A percentile compares a stretch with the other conserved stretches of the same genome.
Evolutionary conservation across 202 grass and related monocot species (phyloP).

Genomic region (Sporobolus alterniflorus): DNA sequence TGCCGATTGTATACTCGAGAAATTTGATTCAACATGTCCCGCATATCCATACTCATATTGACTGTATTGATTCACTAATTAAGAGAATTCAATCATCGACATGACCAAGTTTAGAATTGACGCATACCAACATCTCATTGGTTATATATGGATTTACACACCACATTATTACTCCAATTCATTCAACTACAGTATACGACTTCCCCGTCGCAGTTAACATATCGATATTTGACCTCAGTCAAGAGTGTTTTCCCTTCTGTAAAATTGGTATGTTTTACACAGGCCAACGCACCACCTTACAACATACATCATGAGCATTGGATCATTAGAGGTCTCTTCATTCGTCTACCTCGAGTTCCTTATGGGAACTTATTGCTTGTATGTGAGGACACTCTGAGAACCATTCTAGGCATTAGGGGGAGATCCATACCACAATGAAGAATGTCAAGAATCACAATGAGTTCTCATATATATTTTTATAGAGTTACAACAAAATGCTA

Average conservation of each 20-base stretch:
- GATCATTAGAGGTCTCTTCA: not conserved
- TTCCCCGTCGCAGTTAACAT: not conserved
- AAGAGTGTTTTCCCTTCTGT: not conserved
- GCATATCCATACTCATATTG: not conserved
- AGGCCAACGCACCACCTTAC: not conserved
- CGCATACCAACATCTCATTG: not conserved
- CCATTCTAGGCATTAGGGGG: not conserved
- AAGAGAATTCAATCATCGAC: too few species aligned
- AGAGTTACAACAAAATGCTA: not conserved
- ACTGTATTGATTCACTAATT: too few species aligned
- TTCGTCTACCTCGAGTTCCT: not conserved
- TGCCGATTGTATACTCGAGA: not conserved
- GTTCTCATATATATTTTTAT: too few species aligned
- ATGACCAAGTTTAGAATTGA: not conserved
- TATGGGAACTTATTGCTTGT: not conserved
- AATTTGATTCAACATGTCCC: not conserved
- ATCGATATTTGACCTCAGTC: not conserved
- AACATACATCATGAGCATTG: not conserved
- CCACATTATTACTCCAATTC: not conserved
- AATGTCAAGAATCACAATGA: not conserved
- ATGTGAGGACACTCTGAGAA: not conserved
- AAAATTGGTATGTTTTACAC: not conserved
- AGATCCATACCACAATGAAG: not conserved
- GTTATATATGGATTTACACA: not conserved
- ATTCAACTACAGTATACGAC: not conserved